Base-by-base conservation (phyloP, 768 basidiomycete genomes). In the Suillus variegatus region DNA sequence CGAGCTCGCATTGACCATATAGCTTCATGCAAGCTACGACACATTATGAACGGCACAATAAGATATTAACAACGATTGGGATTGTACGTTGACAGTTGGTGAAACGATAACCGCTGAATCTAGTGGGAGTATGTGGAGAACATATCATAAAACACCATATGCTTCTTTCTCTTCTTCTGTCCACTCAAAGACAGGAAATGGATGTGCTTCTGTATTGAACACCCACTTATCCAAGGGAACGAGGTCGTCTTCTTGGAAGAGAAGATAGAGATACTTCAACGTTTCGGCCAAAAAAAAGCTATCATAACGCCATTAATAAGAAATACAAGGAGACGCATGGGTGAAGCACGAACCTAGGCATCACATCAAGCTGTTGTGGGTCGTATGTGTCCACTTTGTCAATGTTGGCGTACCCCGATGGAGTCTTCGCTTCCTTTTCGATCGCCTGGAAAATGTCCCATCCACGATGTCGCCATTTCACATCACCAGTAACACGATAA, bases 161-260 rank as follows among this genome's bases (percentile, higher is more conserved):
- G 69, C 70, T 62, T 76, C 70, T 66, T 79, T 83, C 73, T 91
- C 87, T 69, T 78, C 79, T 49, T 75, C 72, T 3, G 82, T 86
- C 90, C 88, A 91, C 56, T 80, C 70, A 70, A 92, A 89, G 40
- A 91, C 81, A 10, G 90, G 91, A 20, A 93, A 79, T 13, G 93
- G 90, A 73, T 94, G 93, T 6, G 92, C 93, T 75, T 89, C 88
- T 0, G 88, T 89, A 67, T 88, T 89, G 66, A 88, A 86, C 6
- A 88, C 86, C 82, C 83, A 89, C 54, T 82, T 78, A 25, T 83
- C 78, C 44, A 86, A 75, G 4, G 84, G 80, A 51, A 92, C 67
- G 4, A 82, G 81, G 67, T 93, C 89, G 10, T 86, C 82, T 38
- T 90, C 83, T 62, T 79, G 78, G 75, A 92, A 93, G 72, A 91